Evolutionary conservation across 495 filamentous ascomycete species (phyloP), one percentile per base, ranked within the genome.

Genomic region (Thozetella sp.): DNA sequence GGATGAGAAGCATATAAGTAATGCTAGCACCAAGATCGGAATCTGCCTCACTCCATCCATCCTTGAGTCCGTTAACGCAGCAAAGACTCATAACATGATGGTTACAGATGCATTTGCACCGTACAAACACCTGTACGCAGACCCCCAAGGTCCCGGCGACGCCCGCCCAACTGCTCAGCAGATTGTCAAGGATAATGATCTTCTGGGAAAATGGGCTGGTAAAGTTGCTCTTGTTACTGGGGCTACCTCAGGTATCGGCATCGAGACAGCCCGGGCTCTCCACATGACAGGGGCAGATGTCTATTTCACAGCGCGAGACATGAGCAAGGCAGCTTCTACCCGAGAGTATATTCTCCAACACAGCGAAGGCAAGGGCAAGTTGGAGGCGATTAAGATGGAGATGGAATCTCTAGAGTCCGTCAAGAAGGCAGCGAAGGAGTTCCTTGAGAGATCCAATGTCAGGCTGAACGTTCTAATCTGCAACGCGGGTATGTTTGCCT

Each of bases 191-290:
- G 82, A 85, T 56, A 73, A 85, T 40, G 59, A 53, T 12, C 54
- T 83, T n/a, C 62, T 72, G 26, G 73, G 71, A 10, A 72, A 69
- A 23, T 56, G 79, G 2, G 52, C 37, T 2, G 78, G 65, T 54
- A 83, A 84, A 68, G 69, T 77, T 37, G 67, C 81, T 54, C 25
- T 84, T 20, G 69, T 86, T 40, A 85, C 81, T 4, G 82, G 83
- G 20, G 65, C 65, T 19, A 76, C 76, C 23, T 73, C 76, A 1
- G 83, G 83, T 1, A 79, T 85, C 27, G 83, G 83, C 2, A 65
- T 81, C 54, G 78, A 83, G 61, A 81, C 78, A 0, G 79, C 73
- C 15, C 69, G 71, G 20, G 78, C 81, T 0, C 56, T 84, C 11
- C 60, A 54, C 50, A 56, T 68, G 19, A 84, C 81, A 0, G 81